Percentiles rank a stretch among this genome's conserved stretches.
Conservation (phyloP, 2,329 filamentous ascomycete species). For the Apiospora rasikravindrae region DNA sequence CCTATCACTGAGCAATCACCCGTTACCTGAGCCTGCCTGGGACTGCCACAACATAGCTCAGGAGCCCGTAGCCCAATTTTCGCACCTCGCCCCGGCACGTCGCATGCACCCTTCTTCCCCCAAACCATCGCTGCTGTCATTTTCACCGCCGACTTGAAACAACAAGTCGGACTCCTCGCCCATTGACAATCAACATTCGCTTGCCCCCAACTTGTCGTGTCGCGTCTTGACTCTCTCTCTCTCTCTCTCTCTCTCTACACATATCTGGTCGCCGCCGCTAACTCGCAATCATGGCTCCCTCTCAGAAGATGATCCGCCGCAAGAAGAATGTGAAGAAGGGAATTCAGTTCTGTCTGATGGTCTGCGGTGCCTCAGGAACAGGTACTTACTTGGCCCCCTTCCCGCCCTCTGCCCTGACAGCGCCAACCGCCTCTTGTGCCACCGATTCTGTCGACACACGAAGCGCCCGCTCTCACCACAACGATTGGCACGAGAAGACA, state of each 20-base stretch:
- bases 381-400: slow-evolving; percentile 66
- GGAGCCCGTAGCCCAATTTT: slow-evolving; percentile 11
- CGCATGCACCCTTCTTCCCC: not conserved
- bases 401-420: not conserved
- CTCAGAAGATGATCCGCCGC: slow-evolving; percentile 91
- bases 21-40: not conserved
- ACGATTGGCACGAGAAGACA: not conserved
- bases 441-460: not conserved
- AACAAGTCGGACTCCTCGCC: not conserved
- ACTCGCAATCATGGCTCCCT: slow-evolving; percentile 32
- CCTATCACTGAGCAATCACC: not conserved
- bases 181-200: not conserved
- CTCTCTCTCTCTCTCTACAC: not conserved
- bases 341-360: slow-evolving; percentile 99
- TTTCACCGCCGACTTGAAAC: not conserved
- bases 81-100: not conserved
- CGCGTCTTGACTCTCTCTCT: not conserved
- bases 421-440: slow-evolving; percentile 13
- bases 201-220: not conserved
- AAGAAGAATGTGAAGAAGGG: slow-evolving; percentile 99
- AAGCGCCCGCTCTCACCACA: not conserved
- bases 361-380: slow-evolving; percentile 97
- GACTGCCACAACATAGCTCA: not conserved
- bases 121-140: not conserved
- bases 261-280: not conserved